phyloP scores from a whole-genome alignment of 805 yeast genomes.

The Dipodascus geniculatus region DNA sequence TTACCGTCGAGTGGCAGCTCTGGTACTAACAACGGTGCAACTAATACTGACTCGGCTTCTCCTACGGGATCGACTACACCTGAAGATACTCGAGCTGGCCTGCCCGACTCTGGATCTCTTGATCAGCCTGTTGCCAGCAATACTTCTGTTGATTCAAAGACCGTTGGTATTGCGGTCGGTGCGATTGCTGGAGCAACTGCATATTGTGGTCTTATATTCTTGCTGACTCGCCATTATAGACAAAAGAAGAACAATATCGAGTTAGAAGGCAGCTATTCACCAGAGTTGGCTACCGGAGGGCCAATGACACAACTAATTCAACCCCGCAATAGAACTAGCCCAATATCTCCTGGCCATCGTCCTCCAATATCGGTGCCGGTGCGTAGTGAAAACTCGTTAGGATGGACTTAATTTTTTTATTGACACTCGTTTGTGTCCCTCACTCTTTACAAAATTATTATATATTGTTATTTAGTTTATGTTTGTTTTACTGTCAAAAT shows the following conservation, averaged over 20 bases:
- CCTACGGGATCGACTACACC: neutral
- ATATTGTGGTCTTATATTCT: constrained; percentile 49
- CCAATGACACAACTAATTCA: constrained; percentile 1
- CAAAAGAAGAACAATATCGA: constrained; percentile 12
- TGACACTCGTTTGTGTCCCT: neutral
- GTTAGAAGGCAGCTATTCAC: constrained; percentile 10
- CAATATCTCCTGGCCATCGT: constrained; percentile 5
- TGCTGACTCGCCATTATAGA: constrained; percentile 40
- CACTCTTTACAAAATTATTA: neutral
- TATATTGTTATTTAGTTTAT: neutral
- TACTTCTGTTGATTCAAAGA: constrained; percentile 30
- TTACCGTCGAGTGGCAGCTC: constrained; percentile 13
- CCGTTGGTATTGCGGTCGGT: constrained; percentile 76
- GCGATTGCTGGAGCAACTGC: constrained; percentile 64
- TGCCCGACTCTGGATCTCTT: constrained; percentile 24
- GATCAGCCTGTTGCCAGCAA: constrained; percentile 20
- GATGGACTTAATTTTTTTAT: constrained; percentile 24
- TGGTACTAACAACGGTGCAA: constrained; percentile 1
- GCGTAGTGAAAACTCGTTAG: constrained; percentile 30
- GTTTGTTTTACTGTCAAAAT: neutral
- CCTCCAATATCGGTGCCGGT: constrained; percentile 28
- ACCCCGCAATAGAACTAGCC: neutral
- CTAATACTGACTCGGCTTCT: constrained; percentile 3
- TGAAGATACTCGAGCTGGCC: constrained; percentile 16
- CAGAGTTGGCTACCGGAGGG: neutral